Evolutionary conservation across 75 land plant genomes (phyloP).

Genomic region (Chamaecyparis obtusa): DNA sequence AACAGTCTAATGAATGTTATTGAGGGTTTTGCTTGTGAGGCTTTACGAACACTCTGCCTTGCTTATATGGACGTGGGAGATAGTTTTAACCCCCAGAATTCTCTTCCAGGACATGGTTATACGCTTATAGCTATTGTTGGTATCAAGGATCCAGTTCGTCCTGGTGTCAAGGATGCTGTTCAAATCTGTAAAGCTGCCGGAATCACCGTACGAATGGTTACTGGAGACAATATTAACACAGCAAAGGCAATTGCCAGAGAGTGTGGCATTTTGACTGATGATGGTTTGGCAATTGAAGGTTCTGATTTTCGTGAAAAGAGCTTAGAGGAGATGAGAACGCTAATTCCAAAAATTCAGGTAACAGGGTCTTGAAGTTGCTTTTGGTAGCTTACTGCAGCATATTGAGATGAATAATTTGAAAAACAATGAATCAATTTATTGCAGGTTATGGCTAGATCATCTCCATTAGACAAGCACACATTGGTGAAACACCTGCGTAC

Average conservation of each 20-base stretch:
- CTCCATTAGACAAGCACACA: conserved; percentile 90
- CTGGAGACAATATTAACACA: conserved; percentile 93
- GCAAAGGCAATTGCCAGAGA: conserved; percentile 98
- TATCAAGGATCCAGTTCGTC: conserved; percentile 94
- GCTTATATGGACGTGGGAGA: conserved; percentile 70
- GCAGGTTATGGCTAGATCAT: conserved; percentile 98
- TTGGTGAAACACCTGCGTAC: conserved; percentile 78
- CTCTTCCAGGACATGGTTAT: conserved; percentile 62
- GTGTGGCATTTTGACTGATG: conserved; percentile 93
- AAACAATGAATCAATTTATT: not conserved
- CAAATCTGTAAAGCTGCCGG: conserved; percentile 82
- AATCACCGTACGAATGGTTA: conserved; percentile 95
- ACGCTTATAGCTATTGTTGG: conserved; percentile 86
- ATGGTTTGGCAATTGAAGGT: conserved; percentile 91
- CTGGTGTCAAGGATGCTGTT: conserved; percentile 97
- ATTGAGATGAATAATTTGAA: not conserved
- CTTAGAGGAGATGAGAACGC: conserved; percentile 41
- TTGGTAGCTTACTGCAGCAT: not conserved
- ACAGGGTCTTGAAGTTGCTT: conserved; percentile 6
- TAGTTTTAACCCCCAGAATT: conserved; percentile 28
- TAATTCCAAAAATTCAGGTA: conserved; percentile 84
- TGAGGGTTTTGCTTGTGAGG: conserved; percentile 76
- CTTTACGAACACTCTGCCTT: conserved; percentile 90
- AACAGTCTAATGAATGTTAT: conserved; percentile 61
- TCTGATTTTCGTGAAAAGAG: conserved; percentile 75